Evolutionary conservation across 306 rosid species (phyloP), one percentile per base, ranked within the genome.

Genomic region (Sindora glabra): DNA sequence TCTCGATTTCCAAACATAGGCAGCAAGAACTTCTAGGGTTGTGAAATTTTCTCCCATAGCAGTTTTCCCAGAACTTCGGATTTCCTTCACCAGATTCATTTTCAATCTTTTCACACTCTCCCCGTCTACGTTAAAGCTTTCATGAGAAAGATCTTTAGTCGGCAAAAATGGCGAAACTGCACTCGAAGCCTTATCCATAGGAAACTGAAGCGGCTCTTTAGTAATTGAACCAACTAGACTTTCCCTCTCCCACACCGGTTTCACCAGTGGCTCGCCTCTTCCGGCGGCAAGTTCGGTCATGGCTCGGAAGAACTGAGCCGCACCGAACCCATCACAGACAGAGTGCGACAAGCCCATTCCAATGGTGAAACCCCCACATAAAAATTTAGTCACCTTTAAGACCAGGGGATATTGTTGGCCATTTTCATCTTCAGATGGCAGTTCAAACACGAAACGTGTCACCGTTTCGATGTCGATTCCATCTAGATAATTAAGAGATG

Each of bases 191-290:
- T 24, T 27, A 21, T 71, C 77, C 4, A 75, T 5, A 5, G 53
- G 79, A 34, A 21, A 33, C 13, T 61, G 18, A 17, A 72, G 54
- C 22, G 79, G 71, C 10, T 65, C 71, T 39, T 72, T 54, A 5
- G 11, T 38, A 34, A 51, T 13, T 49, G 36, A 61, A 15, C 74
- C 76, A 16, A 55, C 13, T 11, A 80, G 51, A 15, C 74, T 68
- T 52, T 80, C 85, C 34, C 85, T 80, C 27, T 80, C 85, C 85
- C 85, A 80, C 46, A 75, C 71, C 3, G 85, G 81, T 58, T 80
- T 75, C 58, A 75, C 73, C n/a, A 71, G 40, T 1, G 78, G 81
- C 47, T 80, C 85, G 24, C 17, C 59, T 52, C 72, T 65, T 1
- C 85, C 81, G 26, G 67, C 68, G 25, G 85, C 77, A 48, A 80